These are phyloP conservation scores for Bothriochloa decipiens DNA, from an alignment of 176 grass and related monocot genomes.

Conservation along the genomic window DNA sequence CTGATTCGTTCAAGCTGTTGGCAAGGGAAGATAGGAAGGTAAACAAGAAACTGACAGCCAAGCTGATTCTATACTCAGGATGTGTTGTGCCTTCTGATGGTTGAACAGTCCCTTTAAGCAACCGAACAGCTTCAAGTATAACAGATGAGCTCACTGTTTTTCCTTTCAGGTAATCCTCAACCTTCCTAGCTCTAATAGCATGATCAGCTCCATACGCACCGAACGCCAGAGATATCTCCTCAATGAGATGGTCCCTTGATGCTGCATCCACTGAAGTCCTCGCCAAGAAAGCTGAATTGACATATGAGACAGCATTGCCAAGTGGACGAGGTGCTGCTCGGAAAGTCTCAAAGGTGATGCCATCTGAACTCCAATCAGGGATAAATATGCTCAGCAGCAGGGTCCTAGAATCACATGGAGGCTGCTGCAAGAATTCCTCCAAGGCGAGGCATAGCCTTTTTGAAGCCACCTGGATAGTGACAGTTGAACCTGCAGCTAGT, in stretches of 20 bases:
- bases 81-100: constrained; percentile 67
- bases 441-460: constrained; percentile 51
- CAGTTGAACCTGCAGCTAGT: constrained; percentile 57
- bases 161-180: constrained; percentile 74
- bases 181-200: constrained; percentile 63
- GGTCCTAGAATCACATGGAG: constrained; percentile 59
- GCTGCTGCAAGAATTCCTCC: constrained; percentile 81
- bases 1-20: constrained; percentile 22
- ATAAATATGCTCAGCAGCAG: constrained; percentile 72
- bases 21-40: constrained; percentile 70
- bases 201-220: constrained; percentile 73
- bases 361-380: constrained; percentile 54
- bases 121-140: constrained; percentile 57
- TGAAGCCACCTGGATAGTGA: constrained; percentile 56
- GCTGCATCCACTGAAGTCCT: constrained; percentile 33
- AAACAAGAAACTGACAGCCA: too few species aligned
- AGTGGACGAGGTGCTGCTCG: constrained; percentile 72
- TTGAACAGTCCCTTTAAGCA: constrained; percentile 58
- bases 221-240: constrained; percentile 68
- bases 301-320: constrained; percentile 85
- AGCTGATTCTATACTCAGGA: constrained; percentile 68
- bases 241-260: constrained; percentile 37
- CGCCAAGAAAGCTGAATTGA: constrained; percentile 83
- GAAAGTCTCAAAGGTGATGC: constrained; percentile 73
- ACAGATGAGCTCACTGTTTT: constrained; percentile 56